phyloP scores from a whole-genome alignment of 1,284 basidiomycete species.

The Ustilago shanxiensis region DNA sequence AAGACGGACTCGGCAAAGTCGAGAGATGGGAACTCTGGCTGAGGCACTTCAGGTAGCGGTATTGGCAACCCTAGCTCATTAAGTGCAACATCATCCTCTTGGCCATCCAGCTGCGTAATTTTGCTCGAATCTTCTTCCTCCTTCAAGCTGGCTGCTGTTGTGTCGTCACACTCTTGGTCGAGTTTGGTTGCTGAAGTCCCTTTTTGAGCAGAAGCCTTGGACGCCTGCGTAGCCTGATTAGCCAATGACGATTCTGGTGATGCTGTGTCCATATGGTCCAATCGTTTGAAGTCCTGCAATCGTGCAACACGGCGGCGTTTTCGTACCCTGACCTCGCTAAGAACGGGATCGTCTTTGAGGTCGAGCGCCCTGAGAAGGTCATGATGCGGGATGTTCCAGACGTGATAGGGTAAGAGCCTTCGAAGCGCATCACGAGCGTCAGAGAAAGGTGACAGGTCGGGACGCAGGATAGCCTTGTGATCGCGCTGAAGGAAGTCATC shows the following conservation, averaged over 20 bases:
- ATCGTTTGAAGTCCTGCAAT: conserved; percentile 6
- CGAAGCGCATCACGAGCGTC: conserved; percentile 57
- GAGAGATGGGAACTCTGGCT: conserved; percentile 47
- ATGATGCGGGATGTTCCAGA: conserved; percentile 64
- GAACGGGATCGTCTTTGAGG: conserved; percentile 36
- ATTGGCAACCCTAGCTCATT: conserved; percentile 39
- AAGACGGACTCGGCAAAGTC: conserved; percentile 50
- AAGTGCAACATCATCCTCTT: conserved; percentile 8
- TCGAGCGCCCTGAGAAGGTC: conserved; percentile 48
- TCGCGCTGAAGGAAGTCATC: conserved; percentile 33
- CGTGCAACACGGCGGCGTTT: conserved; percentile 41
- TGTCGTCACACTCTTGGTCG: background rate
- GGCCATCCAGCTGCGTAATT: background rate
- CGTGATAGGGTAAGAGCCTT: conserved; percentile 65
- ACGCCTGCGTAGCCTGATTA: background rate
- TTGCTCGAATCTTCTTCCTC: background rate
- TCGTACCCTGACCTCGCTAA: conserved; percentile 24
- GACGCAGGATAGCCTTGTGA: conserved; percentile 54
- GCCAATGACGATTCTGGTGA: background rate
- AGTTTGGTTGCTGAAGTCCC: conserved; percentile 6
- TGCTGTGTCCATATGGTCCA: background rate
- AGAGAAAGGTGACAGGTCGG: conserved; percentile 59
- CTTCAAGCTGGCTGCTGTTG: background rate
- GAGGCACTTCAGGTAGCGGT: conserved; percentile 27
- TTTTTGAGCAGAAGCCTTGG: background rate